phyloP scores from a whole-genome alignment of 2,329 filamentous ascomycete genomes.

The Cordyceps javanica region DNA sequence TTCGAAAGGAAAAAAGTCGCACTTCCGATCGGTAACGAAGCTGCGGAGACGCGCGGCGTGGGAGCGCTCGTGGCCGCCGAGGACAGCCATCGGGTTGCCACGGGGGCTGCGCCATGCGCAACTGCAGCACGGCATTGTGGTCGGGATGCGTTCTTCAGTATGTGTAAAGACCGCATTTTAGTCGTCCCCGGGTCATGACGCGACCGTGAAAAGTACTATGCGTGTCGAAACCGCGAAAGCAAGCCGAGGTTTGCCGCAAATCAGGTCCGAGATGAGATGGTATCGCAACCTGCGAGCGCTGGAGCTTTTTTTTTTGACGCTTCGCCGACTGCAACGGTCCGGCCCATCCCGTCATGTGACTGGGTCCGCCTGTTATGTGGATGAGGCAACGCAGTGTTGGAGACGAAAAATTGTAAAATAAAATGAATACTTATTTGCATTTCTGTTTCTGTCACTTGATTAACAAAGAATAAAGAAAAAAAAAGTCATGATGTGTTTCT shows the following conservation, averaged over 20 bases:
- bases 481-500: no score
- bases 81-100: conserved; percentile 24
- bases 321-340: not conserved
- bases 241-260: not conserved
- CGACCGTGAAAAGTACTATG: conserved; percentile 10
- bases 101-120: not conserved
- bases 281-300: not conserved
- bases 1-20: conserved; percentile 31
- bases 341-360: conserved; percentile 8
- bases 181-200: conserved; percentile 9
- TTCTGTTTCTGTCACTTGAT: not conserved
- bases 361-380: not conserved
- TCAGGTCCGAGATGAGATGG: not conserved
- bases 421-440: not conserved
- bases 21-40: conserved; percentile 15
- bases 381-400: not conserved
- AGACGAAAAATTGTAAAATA: no score
- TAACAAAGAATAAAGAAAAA: no score
- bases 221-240: not conserved
- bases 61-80: conserved; percentile 19
- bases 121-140: conserved; percentile 5
- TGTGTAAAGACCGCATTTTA: conserved; percentile 10
- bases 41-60: conserved; percentile 4
- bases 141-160: conserved; percentile 1
- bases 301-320: conserved; percentile 8